Evolutionary conservation across 352 stramenopile genomes (phyloP).

Genomic region (Phytophthora boehmeriae): DNA sequence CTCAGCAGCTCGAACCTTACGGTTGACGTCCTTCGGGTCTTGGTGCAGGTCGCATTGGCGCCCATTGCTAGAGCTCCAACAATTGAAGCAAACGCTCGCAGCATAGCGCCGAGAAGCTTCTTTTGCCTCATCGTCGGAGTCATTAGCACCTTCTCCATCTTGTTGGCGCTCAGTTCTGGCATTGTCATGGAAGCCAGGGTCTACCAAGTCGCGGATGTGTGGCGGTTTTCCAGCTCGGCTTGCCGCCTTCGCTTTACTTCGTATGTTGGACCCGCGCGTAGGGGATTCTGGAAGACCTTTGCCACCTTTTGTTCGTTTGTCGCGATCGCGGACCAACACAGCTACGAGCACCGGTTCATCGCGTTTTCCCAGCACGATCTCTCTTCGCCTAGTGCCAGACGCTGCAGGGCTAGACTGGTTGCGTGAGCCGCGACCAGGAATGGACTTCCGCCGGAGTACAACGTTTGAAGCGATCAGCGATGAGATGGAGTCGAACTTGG

Average conservation of each 20-base stretch:
- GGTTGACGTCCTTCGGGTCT: constrained; percentile 48
- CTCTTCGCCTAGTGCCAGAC: constrained; percentile 27
- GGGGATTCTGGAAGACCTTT: constrained; percentile 6
- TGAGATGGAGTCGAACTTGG: constrained; percentile 92
- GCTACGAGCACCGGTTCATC: constrained; percentile 68
- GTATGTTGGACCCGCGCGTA: constrained; percentile 6
- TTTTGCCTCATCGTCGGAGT: constrained; percentile 15
- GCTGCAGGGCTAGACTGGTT: constrained; percentile 14
- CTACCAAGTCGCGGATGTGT: constrained; percentile 76
- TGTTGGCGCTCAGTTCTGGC: constrained; percentile 9
- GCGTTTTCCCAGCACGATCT: constrained; percentile 70
- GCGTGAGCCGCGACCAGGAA: constrained; percentile 20
- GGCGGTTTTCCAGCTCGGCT: constrained; percentile 36
- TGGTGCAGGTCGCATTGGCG: constrained; percentile 77
- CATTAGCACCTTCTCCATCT: constrained; percentile 4
- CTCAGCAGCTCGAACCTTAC: constrained; percentile 58
- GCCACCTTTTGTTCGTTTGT: constrained; percentile 20
- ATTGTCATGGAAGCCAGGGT: constrained; percentile 72
- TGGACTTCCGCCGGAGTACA: constrained; percentile 58
- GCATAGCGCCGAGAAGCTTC: constrained; percentile 24
- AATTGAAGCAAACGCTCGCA: constrained; percentile 89
- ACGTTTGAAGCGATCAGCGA: constrained; percentile 85
- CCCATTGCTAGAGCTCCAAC: constrained; percentile 91
- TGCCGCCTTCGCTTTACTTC: constrained; percentile 25
- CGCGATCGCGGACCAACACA: constrained; percentile 42